These are phyloP conservation scores for Danielia reshetovae DNA, from an alignment of 805 yeast species.

Conservation along the genomic window DNA sequence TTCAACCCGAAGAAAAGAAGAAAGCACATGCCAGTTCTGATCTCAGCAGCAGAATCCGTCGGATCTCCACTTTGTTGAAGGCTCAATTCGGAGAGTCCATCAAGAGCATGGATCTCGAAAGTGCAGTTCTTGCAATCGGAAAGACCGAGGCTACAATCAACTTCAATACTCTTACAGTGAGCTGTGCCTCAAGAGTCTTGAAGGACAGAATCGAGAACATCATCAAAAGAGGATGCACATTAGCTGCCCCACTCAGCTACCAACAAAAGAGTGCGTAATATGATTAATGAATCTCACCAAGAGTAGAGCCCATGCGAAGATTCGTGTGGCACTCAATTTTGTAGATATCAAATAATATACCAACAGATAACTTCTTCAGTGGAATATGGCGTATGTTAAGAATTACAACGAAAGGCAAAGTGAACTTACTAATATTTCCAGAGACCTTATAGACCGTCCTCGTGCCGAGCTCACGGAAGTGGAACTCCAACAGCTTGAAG, in stretches of 20 bases:
- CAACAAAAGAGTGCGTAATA: slow-evolving; percentile 16
- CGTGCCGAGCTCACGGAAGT: slow-evolving; percentile 74
- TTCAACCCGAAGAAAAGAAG: slow-evolving; percentile 1
- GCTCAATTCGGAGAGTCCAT: slow-evolving; percentile 90
- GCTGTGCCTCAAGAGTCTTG: slow-evolving; percentile 69
- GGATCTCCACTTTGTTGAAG: slow-evolving; percentile 58
- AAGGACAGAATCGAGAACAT: slow-evolving; percentile 81
- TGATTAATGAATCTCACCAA: background rate
- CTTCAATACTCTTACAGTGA: slow-evolving; percentile 60
- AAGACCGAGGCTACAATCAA: slow-evolving; percentile 67
- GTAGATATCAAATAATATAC: slow-evolving; percentile 3
- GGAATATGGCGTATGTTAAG: slow-evolving; percentile 17
- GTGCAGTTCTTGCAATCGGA: slow-evolving; percentile 70
- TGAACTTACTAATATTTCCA: slow-evolving; percentile 30
- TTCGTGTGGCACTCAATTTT: slow-evolving; percentile 4
- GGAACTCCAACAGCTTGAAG: slow-evolving; percentile 80
- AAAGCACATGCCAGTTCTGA: slow-evolving; percentile 26
- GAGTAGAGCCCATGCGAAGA: background rate
- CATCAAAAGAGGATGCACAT: slow-evolving; percentile 67
- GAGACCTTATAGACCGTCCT: slow-evolving; percentile 69
- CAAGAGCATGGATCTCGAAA: slow-evolving; percentile 30
- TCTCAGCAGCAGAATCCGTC: slow-evolving; percentile 31
- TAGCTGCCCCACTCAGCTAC: slow-evolving; percentile 80
- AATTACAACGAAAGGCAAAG: too few species aligned
- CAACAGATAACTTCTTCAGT: background rate